Evolutionary conservation across 2,329 filamentous ascomycete species (phyloP).

Genomic region (Neonectria hederae): DNA sequence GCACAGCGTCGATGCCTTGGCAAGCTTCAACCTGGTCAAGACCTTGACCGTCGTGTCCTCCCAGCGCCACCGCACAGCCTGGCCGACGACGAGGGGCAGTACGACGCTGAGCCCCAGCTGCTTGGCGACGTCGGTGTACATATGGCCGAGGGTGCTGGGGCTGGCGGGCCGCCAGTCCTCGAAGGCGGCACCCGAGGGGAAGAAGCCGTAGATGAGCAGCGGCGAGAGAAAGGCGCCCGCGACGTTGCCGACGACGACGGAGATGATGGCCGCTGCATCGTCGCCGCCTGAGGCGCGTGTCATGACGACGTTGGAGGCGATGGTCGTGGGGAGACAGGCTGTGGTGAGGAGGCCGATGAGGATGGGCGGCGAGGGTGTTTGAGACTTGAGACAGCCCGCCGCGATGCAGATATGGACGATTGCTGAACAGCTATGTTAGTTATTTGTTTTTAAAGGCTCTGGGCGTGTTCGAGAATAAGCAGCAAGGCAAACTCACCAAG

Average conservation of each 20-base stretch:
- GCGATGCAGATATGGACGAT: conserved; percentile 59
- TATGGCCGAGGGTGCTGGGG: conserved; percentile 62
- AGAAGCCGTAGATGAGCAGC: conserved; percentile 69
- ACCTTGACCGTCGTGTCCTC: conserved; percentile 62
- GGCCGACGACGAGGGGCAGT: conserved; percentile 70
- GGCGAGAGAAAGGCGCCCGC: conserved; percentile 74
- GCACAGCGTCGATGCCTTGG: conserved; percentile 59
- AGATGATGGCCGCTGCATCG: conserved; percentile 71
- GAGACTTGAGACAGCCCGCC: conserved; percentile 57
- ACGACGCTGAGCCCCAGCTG: conserved; percentile 75
- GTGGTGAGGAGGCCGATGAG: conserved; percentile 74
- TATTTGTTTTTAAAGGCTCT: too few relatives aligned
- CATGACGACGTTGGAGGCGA: conserved; percentile 79
- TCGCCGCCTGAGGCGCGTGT: conserved; percentile 75
- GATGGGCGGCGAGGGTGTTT: conserved; percentile 70
- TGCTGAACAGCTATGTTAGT: conserved; percentile 43
- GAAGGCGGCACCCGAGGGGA: conserved; percentile 63
- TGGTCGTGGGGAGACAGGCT: conserved; percentile 76
- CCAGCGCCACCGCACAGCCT: conserved; percentile 63
- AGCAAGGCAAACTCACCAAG: conserved; percentile 54
- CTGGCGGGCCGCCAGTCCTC: conserved; percentile 63
- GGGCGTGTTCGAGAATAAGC: not conserved
- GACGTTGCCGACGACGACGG: conserved; percentile 76
- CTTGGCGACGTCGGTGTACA: conserved; percentile 74
- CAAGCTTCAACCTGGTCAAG: conserved; percentile 63